Conservation (phyloP, 1,284 basidiomycete species). For the Sporisorium scitamineum region DNA sequence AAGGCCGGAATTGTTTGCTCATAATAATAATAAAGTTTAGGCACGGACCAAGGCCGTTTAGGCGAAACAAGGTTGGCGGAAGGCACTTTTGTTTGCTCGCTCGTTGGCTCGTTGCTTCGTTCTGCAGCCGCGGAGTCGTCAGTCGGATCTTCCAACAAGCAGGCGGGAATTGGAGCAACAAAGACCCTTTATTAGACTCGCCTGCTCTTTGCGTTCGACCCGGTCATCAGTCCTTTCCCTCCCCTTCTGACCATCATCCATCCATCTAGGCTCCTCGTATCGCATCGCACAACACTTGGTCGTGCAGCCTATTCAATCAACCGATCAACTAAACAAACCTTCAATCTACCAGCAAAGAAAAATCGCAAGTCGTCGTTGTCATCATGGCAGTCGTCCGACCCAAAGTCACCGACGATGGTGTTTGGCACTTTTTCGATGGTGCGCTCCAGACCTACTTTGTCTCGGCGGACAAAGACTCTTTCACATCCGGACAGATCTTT, state of each 20-base stretch:
- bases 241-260: background rate
- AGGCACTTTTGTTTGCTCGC: too few relatives aligned
- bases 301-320: background rate
- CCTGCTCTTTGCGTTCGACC: background rate
- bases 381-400: conserved; percentile 44
- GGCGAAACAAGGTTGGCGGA: too few relatives aligned
- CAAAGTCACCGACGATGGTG: conserved; percentile 41
- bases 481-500: conserved; percentile 64
- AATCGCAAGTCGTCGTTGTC: background rate
- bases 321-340: background rate
- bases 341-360: background rate
- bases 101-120: background rate
- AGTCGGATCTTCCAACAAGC: background rate
- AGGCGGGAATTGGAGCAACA: background rate
- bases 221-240: background rate
- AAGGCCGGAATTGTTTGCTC: background rate
- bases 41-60: too few relatives aligned
- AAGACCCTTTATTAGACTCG: background rate
- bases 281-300: background rate
- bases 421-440: conserved; percentile 55
- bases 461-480: conserved; percentile 21
- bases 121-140: conserved; percentile 8
- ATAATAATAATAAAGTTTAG: background rate
- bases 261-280: background rate
- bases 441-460: conserved; percentile 51